Percentiles rank a stretch among this genome's conserved stretches.
Conservation (phyloP, 805 yeast genomes). For the Ogataea allantospora region DNA sequence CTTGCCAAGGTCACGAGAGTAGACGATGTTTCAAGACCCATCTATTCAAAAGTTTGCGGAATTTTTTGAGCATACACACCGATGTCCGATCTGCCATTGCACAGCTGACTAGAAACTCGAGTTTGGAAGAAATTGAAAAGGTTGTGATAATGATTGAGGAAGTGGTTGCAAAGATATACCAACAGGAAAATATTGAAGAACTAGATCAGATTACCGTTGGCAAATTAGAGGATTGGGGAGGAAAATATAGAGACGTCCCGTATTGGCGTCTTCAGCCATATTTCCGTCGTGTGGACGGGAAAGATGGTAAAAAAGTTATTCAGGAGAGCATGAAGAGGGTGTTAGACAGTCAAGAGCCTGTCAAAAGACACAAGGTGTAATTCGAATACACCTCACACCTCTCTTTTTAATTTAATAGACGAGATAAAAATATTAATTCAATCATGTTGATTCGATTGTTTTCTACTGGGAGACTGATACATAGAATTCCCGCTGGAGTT, state of each 20-base stretch:
- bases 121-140: slow-evolving; percentile 45
- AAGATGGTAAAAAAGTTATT: slow-evolving; percentile 44
- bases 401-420: neutral
- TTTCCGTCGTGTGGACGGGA: slow-evolving; percentile 86
- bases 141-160: slow-evolving; percentile 67
- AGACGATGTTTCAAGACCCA: slow-evolving; percentile 87
- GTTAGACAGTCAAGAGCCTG: slow-evolving; percentile 15
- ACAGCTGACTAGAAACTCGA: slow-evolving; percentile 35
- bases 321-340: slow-evolving; percentile 22
- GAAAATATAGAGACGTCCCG: slow-evolving; percentile 75
- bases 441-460: slow-evolving; percentile 3
- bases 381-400: slow-evolving; percentile 2
- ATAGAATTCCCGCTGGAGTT: slow-evolving; percentile 4
- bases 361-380: slow-evolving; percentile 3
- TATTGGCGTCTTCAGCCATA: slow-evolving; percentile 97
- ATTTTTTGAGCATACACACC: slow-evolving; percentile 73
- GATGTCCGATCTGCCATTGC: slow-evolving; percentile 79
- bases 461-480: neutral
- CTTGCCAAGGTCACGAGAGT: slow-evolving; percentile 66
- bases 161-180: slow-evolving; percentile 56
- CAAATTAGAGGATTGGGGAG: slow-evolving; percentile 68
- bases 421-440: slow-evolving; percentile 11
- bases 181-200: slow-evolving; percentile 48
- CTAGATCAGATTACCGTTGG: slow-evolving; percentile 58
- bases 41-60: slow-evolving; percentile 79